phyloP scores from a whole-genome alignment of 805 yeast genomes.

The Zygosaccharomyces bailii region DNA sequence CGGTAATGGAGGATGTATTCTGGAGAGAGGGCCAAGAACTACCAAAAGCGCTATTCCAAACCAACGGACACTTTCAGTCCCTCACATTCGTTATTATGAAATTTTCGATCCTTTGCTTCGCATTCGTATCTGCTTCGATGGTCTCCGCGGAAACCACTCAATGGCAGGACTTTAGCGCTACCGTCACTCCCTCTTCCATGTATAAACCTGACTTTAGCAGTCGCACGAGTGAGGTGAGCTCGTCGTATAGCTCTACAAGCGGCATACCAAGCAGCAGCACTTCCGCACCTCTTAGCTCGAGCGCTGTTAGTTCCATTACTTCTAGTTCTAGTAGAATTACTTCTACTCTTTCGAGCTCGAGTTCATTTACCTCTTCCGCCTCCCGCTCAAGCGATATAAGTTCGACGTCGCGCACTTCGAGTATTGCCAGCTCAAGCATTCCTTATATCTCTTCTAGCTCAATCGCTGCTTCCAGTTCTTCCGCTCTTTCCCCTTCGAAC shows the following conservation, averaged over 20 bases:
- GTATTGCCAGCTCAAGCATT: background rate
- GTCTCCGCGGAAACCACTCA: conserved; percentile 20
- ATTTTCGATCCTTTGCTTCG: background rate
- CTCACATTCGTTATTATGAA: conserved; percentile 1
- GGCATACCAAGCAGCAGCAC: background rate
- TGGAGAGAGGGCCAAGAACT: background rate
- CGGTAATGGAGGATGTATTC: background rate
- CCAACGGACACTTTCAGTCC: background rate
- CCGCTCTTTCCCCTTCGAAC: background rate
- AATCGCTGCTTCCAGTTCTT: background rate
- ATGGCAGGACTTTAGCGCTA: conserved; percentile 23
- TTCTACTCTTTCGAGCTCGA: background rate
- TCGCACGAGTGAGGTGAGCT: background rate
- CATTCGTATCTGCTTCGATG: conserved; percentile 11
- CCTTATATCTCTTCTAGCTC: background rate
- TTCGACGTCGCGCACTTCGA: background rate
- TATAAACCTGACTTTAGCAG: conserved; percentile 12
- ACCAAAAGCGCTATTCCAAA: background rate
- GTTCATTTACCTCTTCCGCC: background rate
- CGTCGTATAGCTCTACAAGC: background rate
- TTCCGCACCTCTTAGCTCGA: background rate
- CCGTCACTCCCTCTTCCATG: conserved; percentile 15
- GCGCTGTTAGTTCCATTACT: background rate
- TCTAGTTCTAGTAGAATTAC: background rate
- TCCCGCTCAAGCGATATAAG: background rate